Evolutionary conservation across 306 rosid species (phyloP).

Genomic region (Begonia loranthoides): DNA sequence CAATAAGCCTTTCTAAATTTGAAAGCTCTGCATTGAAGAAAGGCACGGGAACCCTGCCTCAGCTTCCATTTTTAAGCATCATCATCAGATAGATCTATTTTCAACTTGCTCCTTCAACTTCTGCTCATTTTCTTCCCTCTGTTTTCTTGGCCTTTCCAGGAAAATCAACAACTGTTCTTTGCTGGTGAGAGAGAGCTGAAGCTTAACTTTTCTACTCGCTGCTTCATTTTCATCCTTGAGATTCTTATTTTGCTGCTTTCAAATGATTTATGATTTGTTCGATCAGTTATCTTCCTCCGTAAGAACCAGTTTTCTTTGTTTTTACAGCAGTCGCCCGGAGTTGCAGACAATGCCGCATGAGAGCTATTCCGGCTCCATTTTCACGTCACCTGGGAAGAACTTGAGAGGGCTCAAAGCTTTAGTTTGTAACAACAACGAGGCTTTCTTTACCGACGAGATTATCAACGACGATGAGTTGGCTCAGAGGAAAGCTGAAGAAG

Average conservation of each 20-base stretch:
- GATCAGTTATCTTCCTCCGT: no score
- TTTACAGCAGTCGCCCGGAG: no score
- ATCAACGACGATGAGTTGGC: slow-evolving; percentile 86
- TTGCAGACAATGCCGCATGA: slow-evolving; percentile 54
- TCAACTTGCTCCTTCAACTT: slow-evolving; percentile 2
- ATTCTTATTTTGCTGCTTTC: no score
- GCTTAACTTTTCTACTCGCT: no score
- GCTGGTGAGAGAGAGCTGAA: no score
- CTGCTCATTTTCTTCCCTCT: neutral
- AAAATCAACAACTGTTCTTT: no score
- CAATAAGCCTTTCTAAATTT: slow-evolving; percentile 28
- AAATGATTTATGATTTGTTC: no score
- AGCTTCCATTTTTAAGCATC: slow-evolving; percentile 12
- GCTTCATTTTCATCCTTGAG: no score
- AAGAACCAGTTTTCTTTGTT: no score
- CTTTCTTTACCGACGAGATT: slow-evolving; percentile 38
- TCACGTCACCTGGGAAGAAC: slow-evolving; percentile 54
- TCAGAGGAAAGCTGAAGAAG: slow-evolving; percentile 96
- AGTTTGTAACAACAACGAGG: slow-evolving; percentile 15
- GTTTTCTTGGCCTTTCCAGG: no score
- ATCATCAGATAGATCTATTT: no score
- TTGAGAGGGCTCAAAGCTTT: slow-evolving; percentile 50
- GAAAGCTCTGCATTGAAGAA: slow-evolving; percentile 27
- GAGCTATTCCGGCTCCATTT: slow-evolving; percentile 20
- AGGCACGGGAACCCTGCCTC: slow-evolving; percentile 32